Evolutionary conservation across 441 rosid species (phyloP), one percentile per base, ranked within the genome.

Genomic region (Adansonia madagascariensis): DNA sequence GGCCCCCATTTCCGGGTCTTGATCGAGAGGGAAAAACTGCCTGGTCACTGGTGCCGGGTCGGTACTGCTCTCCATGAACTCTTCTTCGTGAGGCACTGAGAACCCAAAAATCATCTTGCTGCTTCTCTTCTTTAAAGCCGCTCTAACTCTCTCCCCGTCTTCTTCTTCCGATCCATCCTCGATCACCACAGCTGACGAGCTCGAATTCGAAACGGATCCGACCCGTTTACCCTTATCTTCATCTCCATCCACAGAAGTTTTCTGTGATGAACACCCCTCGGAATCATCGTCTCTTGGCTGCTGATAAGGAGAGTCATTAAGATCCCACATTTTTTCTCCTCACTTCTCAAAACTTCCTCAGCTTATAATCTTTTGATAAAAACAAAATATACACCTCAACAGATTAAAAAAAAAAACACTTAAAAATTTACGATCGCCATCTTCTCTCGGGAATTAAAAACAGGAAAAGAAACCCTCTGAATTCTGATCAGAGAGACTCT

Each of bases 121-220:
- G 44, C 83, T 79, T 50, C 82, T 82, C 71, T 84, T 90, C 83
- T 82, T 84, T 62, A 77, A 73, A 7, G 43, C 50, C 4, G 67
- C 39, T 18, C 49, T n/a, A n/a, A 41, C 62, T 57, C 79, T 75
- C 20, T 62, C 85, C 14, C 83, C 94, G 14, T 85, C 95, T 43
- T 88, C 94, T 0, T 88, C 95, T 22, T 90, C 94, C 80, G 98
- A 89, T 91, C 94, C 94, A 80, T 94, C 97, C 64, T 92, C 98
- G 27, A 89, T 70, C 10, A 88, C 87, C 6, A 86, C 83, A 63
- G 95, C 95, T 57, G 99, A 96, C 1, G 98, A 96, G 77, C 98
- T 91, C 8, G 97, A 96, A 82, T 91, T 96, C 1, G 98, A 92
- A 10, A 85, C 77, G 80, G 97, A 92, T 85, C 97, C 96, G 84